A percentile compares a stretch with the other conserved stretches of the same genome.
These are phyloP conservation scores for Pyricularia sp. DNA, from an alignment of 2,329 filamentous ascomycete species.

Conservation along the genomic window DNA sequence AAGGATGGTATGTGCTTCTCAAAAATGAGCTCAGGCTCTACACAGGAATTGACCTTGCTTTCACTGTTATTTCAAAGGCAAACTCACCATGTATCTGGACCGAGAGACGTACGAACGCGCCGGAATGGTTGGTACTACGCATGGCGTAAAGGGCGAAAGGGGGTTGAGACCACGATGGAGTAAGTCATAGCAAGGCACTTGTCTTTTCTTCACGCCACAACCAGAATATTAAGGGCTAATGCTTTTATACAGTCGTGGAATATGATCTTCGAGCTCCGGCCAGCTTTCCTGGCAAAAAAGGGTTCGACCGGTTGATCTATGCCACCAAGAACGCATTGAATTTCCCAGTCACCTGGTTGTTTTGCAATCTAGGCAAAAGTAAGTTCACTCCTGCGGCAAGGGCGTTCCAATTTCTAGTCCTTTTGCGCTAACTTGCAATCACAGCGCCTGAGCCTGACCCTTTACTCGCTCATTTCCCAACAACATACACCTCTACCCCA, in stretches of 20 bases:
- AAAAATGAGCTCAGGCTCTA: neutral
- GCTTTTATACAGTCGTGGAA: slow-evolving; percentile 52
- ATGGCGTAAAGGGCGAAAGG: slow-evolving; percentile 47
- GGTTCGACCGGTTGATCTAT: slow-evolving; percentile 68
- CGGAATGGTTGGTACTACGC: slow-evolving; percentile 66
- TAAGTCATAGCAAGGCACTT: slow-evolving; percentile 29
- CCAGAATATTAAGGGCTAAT: slow-evolving; percentile 16
- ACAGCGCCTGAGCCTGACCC: slow-evolving; percentile 40
- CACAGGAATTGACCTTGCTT: neutral
- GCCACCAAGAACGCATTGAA: slow-evolving; percentile 71
- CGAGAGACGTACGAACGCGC: slow-evolving; percentile 75
- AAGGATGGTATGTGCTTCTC: slow-evolving; percentile 44
- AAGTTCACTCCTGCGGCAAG: slow-evolving; percentile 5
- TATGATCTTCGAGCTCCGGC: slow-evolving; percentile 63
- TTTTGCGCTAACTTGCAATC: neutral
- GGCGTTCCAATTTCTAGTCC: neutral
- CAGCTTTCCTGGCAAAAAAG: slow-evolving; percentile 77
- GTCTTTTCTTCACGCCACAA: neutral
- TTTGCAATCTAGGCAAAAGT: slow-evolving; percentile 51
- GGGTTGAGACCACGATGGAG: slow-evolving; percentile 63
- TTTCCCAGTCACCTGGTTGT: slow-evolving; percentile 64
- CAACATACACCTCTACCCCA: slow-evolving; percentile 28
- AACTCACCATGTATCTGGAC: slow-evolving; percentile 67
- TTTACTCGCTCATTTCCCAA: slow-evolving; percentile 34
- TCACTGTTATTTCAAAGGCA: slow-evolving; percentile 34